A percentile compares a stretch with the other conserved stretches of the same genome.
phyloP scores from a whole-genome alignment of 1,139 yeast genomes.

The Hemisphaericaspora subhashii region DNA sequence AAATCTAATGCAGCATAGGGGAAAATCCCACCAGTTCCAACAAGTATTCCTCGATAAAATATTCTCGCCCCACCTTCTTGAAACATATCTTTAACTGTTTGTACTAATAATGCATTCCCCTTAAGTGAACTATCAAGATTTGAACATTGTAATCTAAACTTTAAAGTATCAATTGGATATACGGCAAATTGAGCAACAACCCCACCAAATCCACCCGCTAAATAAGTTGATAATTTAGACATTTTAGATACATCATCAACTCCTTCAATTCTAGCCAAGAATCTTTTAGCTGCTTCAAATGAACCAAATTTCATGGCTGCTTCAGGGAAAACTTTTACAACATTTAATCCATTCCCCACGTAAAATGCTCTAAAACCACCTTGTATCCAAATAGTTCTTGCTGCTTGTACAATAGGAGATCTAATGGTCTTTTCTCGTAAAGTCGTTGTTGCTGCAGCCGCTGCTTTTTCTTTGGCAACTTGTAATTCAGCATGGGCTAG shows the following conservation, averaged over 20 bases:
- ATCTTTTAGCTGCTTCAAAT: constrained; percentile 81
- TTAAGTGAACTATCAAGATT: constrained; percentile 56
- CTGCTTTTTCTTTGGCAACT: constrained; percentile 18
- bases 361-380: constrained; percentile 88
- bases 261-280: constrained; percentile 78
- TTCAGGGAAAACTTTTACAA: constrained; percentile 93
- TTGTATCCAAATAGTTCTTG: constrained; percentile 76
- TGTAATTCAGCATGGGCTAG: constrained; percentile 26
- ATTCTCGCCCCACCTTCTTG: constrained; percentile 73
- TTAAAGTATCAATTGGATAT: constrained; percentile 94
- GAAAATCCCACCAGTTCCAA: constrained; percentile 91
- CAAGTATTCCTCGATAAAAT: constrained; percentile 83
- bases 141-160: constrained; percentile 81
- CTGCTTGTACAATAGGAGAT: constrained; percentile 78
- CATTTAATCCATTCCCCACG: constrained; percentile 93
- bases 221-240: constrained; percentile 75
- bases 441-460: constrained; percentile 26
- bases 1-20: constrained; percentile 96
- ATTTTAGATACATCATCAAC: constrained; percentile 68
- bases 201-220: constrained; percentile 96
- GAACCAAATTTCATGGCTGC: constrained; percentile 97
- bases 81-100: constrained; percentile 77
- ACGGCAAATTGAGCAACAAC: constrained; percentile 89
- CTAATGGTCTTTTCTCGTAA: constrained; percentile 39
- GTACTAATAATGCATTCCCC: constrained; percentile 60